Percentiles rank a stretch among this genome's conserved stretches.
These are phyloP conservation scores for Trematosphaeria pertusa DNA, from an alignment of 2,329 filamentous ascomycete genomes.

Conservation along the genomic window DNA sequence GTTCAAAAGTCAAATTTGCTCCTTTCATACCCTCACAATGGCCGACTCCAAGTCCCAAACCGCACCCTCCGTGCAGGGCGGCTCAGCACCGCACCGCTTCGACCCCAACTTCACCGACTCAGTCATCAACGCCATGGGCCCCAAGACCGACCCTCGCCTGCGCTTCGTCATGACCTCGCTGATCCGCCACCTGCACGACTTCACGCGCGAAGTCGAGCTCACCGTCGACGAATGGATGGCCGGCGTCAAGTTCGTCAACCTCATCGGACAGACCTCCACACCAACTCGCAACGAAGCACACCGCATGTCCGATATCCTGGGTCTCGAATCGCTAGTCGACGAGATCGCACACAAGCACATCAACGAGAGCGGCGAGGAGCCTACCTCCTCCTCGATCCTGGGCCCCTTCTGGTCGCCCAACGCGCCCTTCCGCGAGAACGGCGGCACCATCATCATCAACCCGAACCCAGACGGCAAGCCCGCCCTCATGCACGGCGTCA, in stretches of 20 bases:
- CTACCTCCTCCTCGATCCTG: slow-evolving; percentile 78
- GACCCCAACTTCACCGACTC: slow-evolving; percentile 79
- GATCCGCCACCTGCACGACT: slow-evolving; percentile 78
- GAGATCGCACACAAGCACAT: slow-evolving; percentile 71
- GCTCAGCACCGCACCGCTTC: slow-evolving; percentile 56
- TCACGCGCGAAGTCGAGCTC: slow-evolving; percentile 77
- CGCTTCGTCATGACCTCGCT: slow-evolving; percentile 68
- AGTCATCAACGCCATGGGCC: slow-evolving; percentile 76
- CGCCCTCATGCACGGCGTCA: slow-evolving; percentile 72
- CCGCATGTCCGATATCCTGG: slow-evolving; percentile 75
- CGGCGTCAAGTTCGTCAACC: slow-evolving; percentile 78
- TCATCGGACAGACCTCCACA: slow-evolving; percentile 72
- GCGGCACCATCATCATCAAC: slow-evolving; percentile 71
- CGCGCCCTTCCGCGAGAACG: slow-evolving; percentile 73
- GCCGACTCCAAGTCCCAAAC: slow-evolving; percentile 23
- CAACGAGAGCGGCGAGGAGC: slow-evolving; percentile 66
- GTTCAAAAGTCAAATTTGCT: slow-evolving; percentile 1
- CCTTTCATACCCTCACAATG: slow-evolving; percentile 16
- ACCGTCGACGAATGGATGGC: slow-evolving; percentile 79
- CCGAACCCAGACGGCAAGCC: slow-evolving; percentile 63
- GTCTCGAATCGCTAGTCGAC: slow-evolving; percentile 73
- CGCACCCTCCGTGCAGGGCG: slow-evolving; percentile 27
- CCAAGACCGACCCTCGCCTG: slow-evolving; percentile 70
- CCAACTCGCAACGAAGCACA: slow-evolving; percentile 77
- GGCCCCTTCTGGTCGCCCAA: slow-evolving; percentile 81